Conservation (phyloP, 257 asterid genomes). For the Scutellaria baicalensis region DNA sequence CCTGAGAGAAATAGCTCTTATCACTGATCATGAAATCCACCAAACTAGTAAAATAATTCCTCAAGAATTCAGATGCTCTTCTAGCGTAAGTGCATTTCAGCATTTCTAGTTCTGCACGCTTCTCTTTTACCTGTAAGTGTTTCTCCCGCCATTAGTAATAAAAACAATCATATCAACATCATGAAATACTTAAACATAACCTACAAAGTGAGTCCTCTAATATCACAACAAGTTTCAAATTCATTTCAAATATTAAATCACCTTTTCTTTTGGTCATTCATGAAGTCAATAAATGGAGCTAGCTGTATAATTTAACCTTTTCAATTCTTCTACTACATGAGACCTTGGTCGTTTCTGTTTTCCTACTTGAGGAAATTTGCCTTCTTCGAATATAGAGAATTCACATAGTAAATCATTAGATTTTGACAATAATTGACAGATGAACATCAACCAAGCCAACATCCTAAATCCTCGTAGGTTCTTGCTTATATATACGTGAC, state of each 20-base stretch:
- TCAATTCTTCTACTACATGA: not conserved
- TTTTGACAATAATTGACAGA: not conserved
- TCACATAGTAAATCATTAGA: not conserved
- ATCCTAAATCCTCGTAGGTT: not conserved
- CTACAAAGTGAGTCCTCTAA: not conserved
- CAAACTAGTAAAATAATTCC: slow-evolving; percentile 78
- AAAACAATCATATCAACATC: slow-evolving; percentile 2
- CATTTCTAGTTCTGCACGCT: slow-evolving; percentile 77
- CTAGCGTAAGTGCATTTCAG: slow-evolving; percentile 66
- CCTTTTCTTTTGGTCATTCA: not conserved
- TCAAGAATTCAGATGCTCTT: slow-evolving; percentile 90
- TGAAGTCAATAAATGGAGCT: not conserved
- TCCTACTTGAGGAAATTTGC: not conserved
- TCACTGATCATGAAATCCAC: slow-evolving; percentile 98
- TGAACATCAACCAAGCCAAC: not conserved
- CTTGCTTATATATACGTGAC: not conserved
- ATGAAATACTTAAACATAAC: not conserved
- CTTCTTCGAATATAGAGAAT: not conserved
- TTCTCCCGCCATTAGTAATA: slow-evolving; percentile 11
- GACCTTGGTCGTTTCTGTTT: not conserved
- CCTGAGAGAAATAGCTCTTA: slow-evolving; percentile 96
- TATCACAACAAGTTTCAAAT: not conserved
- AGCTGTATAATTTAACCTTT: not conserved
- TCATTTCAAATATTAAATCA: not conserved
- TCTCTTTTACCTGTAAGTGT: slow-evolving; percentile 73